Evolutionary conservation across 2,329 filamentous ascomycete genomes (phyloP).

Genomic region (Sarocladiaceae sp.): DNA sequence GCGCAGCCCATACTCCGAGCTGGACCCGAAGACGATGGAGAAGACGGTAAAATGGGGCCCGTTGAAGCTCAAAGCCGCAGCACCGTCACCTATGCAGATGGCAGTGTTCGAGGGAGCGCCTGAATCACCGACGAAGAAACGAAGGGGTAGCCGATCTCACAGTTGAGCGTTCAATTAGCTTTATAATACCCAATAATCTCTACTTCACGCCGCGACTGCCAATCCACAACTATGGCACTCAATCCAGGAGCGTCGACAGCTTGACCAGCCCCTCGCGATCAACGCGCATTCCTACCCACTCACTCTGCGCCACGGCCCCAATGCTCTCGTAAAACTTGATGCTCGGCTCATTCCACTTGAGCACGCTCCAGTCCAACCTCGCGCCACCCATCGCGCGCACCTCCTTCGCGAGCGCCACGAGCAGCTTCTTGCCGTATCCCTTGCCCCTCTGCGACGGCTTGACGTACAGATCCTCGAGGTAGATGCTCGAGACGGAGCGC

Average conservation of each 20-base stretch:
- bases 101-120: conserved; percentile 44
- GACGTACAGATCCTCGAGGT: conserved; percentile 91
- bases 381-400: conserved; percentile 65
- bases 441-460: conserved; percentile 60
- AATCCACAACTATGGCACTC: too few species aligned
- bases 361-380: conserved; percentile 81
- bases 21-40: conserved; percentile 22
- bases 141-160: conserved; percentile 13
- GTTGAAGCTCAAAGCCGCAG: conserved; percentile 12
- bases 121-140: conserved; percentile 13
- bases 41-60: conserved; percentile 42
- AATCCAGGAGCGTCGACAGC: conserved; percentile 43
- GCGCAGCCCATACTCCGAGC: conserved; percentile 35
- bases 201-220: too few species aligned
- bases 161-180: too few species aligned
- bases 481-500: conserved; percentile 80
- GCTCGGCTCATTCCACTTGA: conserved; percentile 90
- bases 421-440: conserved; percentile 72
- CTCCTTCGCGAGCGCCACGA: conserved; percentile 74
- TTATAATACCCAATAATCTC: too few species aligned
- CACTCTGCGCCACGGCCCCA: conserved; percentile 60
- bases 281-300: conserved; percentile 72
- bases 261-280: conserved; percentile 59
- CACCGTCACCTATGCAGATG: conserved; percentile 26
- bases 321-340: conserved; percentile 77